Evolutionary conservation across 306 rosid species (phyloP).

Genomic region (Vigna reflexopilosa): DNA sequence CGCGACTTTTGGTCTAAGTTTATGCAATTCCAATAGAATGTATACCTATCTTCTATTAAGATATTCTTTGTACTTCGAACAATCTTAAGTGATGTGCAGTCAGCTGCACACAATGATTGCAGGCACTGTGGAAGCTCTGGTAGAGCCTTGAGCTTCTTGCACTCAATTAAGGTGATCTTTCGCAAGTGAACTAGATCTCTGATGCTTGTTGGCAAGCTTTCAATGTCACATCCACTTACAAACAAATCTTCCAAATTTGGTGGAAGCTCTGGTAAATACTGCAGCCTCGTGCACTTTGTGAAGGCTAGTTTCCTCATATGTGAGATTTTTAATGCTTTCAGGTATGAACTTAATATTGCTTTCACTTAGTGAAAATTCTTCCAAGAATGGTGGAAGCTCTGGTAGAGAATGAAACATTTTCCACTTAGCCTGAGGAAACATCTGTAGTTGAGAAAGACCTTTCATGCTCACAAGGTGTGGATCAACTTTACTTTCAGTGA

Average conservation of each 20-base stretch:
- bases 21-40: slow-evolving; percentile 39
- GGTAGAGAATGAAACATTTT: slow-evolving; percentile 28
- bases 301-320: slow-evolving; percentile 39
- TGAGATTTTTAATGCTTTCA: slow-evolving; percentile 28
- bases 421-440: slow-evolving; percentile 20
- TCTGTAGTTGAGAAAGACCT: slow-evolving; percentile 34
- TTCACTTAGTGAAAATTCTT: slow-evolving; percentile 35
- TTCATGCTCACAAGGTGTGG: slow-evolving; percentile 21
- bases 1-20: slow-evolving; percentile 31
- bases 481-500: slow-evolving; percentile 19
- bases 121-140: slow-evolving; percentile 34
- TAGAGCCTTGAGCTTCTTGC: slow-evolving; percentile 24
- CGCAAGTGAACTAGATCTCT: slow-evolving; percentile 14
- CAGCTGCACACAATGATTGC: slow-evolving; percentile 34
- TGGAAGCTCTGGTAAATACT: slow-evolving; percentile 36
- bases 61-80: slow-evolving; percentile 38
- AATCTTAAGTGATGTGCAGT: slow-evolving; percentile 32
- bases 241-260: slow-evolving; percentile 35
- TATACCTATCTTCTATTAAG: slow-evolving; percentile 26
- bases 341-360: slow-evolving; percentile 41
- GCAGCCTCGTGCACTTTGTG: slow-evolving; percentile 27
- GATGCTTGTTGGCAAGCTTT: slow-evolving; percentile 37
- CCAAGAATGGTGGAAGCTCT: slow-evolving; percentile 39
- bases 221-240: slow-evolving; percentile 26
- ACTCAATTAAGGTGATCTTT: slow-evolving; percentile 24